Percentiles rank a stretch among this genome's conserved stretches.
Conservation (phyloP, 83 land plant species). For the Picea abies region DNA sequence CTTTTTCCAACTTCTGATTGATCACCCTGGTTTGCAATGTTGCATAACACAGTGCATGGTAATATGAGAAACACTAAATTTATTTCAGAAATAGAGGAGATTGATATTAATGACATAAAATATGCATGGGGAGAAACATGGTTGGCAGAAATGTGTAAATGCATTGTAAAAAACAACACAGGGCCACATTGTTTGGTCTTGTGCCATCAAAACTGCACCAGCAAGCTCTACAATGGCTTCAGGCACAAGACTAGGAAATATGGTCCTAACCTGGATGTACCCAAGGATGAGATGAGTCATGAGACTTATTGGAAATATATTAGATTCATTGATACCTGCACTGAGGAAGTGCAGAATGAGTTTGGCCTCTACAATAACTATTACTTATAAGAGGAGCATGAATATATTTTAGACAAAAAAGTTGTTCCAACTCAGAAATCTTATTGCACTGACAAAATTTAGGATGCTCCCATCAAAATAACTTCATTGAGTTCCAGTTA, state of each 20-base stretch:
- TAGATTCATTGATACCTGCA: constrained; percentile 24
- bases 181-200: constrained; percentile 32
- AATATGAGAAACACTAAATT: too few species aligned
- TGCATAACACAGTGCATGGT: too few species aligned
- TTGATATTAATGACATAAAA: too few species aligned
- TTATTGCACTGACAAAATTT: constrained; percentile 34
- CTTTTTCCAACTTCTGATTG: too few species aligned
- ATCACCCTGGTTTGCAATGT: too few species aligned
- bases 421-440: background rate
- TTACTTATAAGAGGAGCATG: constrained; percentile 15
- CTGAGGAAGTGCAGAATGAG: constrained; percentile 17
- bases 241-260: constrained; percentile 31
- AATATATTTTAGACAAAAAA: too few species aligned
- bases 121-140: too few species aligned
- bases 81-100: too few species aligned
- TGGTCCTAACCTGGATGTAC: constrained; percentile 21
- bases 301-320: constrained; percentile 16
- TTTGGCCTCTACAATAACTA: constrained; percentile 27
- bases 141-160: too few species aligned
- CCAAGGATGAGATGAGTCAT: constrained; percentile 9
- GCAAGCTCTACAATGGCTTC: constrained; percentile 21
- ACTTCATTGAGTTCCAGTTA: background rate
- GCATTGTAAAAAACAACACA: constrained; percentile 23
- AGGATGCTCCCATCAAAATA: constrained; percentile 30
- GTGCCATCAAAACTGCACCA: constrained; percentile 20